Conservation (phyloP, 176 grass and related monocot species). For the Triticum dicoccoides region DNA sequence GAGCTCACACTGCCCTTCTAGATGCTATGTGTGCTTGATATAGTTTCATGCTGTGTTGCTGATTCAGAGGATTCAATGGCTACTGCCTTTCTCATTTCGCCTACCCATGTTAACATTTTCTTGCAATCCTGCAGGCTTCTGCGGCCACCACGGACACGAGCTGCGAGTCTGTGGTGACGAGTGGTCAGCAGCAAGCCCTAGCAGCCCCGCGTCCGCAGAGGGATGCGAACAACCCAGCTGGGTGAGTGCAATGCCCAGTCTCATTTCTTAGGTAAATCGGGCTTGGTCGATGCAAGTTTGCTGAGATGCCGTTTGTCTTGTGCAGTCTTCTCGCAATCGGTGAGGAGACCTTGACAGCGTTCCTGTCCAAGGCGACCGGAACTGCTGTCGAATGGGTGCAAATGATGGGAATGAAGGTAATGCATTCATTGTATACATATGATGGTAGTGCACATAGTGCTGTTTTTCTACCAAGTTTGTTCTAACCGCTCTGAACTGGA, state of each 20-base stretch:
- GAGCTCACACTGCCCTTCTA: constrained; percentile 10
- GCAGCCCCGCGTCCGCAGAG: constrained; percentile 62
- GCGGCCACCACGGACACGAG: constrained; percentile 96
- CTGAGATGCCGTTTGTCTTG: neutral
- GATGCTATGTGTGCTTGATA: neutral
- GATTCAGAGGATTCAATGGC: neutral
- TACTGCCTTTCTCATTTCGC: neutral
- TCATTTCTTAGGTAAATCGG: neutral
- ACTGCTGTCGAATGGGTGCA: constrained; percentile 99
- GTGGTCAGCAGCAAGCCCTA: constrained; percentile 86
- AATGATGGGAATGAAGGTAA: constrained; percentile 99
- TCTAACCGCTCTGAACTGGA: neutral
- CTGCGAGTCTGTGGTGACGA: constrained; percentile 97
- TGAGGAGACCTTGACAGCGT: constrained; percentile 98
- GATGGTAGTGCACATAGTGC: neutral
- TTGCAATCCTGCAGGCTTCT: constrained; percentile 54
- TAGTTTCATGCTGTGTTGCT: neutral
- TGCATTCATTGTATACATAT: neutral
- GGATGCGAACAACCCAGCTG: constrained; percentile 96
- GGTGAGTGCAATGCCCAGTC: constrained; percentile 40
- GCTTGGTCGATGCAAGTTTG: constrained; percentile 4
- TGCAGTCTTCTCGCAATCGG: constrained; percentile 89
- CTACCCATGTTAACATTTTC: neutral
- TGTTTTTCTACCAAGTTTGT: neutral
- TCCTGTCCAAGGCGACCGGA: constrained; percentile 97